Conservation (phyloP, 352 stramenopile genomes). For the Pythium diclinum region DNA sequence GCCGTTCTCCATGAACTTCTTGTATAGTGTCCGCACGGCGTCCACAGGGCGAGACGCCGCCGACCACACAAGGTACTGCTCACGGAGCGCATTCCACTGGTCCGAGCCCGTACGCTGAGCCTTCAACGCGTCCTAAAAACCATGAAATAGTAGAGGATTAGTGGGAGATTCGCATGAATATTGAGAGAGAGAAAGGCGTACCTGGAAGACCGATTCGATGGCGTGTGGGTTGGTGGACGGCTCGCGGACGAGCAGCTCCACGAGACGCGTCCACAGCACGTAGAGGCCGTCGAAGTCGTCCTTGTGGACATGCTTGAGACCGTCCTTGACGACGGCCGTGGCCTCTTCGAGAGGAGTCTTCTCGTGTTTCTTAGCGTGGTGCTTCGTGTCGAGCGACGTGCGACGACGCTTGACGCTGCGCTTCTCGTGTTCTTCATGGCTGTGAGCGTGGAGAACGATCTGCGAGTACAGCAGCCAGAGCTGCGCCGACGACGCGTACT, state of each 20-base stretch:
- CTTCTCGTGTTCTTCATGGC: slow-evolving; percentile 24
- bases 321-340: slow-evolving; percentile 48
- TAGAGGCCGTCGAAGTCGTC: slow-evolving; percentile 46
- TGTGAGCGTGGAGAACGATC: slow-evolving; percentile 49
- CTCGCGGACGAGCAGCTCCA: slow-evolving; percentile 52
- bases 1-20: slow-evolving; percentile 59
- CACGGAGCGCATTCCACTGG: slow-evolving; percentile 54
- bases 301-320: slow-evolving; percentile 36
- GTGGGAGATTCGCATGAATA: background rate
- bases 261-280: slow-evolving; percentile 42
- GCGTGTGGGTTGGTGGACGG: slow-evolving; percentile 14
- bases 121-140: slow-evolving; percentile 40
- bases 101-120: slow-evolving; percentile 42
- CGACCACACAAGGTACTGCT: slow-evolving; percentile 70
- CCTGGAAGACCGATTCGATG: slow-evolving; percentile 51
- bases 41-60: slow-evolving; percentile 32
- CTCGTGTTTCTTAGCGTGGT: slow-evolving; percentile 19
- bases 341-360: slow-evolving; percentile 36
- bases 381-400: slow-evolving; percentile 32
- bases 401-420: slow-evolving; percentile 51
- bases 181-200: background rate
- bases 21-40: slow-evolving; percentile 53
- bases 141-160: background rate
- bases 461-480: slow-evolving; percentile 76
- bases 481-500: slow-evolving; percentile 20